phyloP scores from a whole-genome alignment of 1,139 yeast species.

The Suhomyces anneliseae region DNA sequence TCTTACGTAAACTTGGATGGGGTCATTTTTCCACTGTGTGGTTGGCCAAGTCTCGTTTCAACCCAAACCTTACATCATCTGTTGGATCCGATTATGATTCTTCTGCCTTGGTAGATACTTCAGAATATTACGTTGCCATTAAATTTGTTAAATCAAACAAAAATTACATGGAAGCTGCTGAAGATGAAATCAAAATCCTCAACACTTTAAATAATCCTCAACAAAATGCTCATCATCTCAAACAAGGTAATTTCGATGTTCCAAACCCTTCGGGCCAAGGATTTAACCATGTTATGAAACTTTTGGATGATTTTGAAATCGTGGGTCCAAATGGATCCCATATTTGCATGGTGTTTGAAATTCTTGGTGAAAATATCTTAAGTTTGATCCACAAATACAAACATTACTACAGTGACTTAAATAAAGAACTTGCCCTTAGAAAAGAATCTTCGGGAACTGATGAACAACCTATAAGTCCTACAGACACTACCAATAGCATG shows the following conservation, averaged over 20 bases:
- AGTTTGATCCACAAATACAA: constrained; percentile 68
- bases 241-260: constrained; percentile 1
- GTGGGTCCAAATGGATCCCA: constrained; percentile 76
- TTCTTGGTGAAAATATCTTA: constrained; percentile 76
- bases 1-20: constrained; percentile 85
- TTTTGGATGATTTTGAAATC: constrained; percentile 67
- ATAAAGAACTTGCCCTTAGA: constrained; percentile 10
- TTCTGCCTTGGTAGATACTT: constrained; percentile 36
- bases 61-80: constrained; percentile 5
- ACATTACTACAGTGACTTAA: constrained; percentile 28
- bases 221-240: constrained; percentile 10
- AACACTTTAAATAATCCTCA: constrained; percentile 40
- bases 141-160: constrained; percentile 79
- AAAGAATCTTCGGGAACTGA: neutral
- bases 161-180: constrained; percentile 80
- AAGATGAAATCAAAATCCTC: constrained; percentile 75
- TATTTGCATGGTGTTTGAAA: constrained; percentile 87
- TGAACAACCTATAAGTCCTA: constrained; percentile 6
- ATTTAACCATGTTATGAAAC: constrained; percentile 60
- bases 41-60: constrained; percentile 53
- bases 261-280: constrained; percentile 44
- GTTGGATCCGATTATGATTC: neutral
- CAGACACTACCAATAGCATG: constrained; percentile 7
- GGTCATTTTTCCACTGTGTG: constrained; percentile 91
- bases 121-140: constrained; percentile 68